Evolutionary conservation across 1,139 yeast genomes (phyloP).

Genomic region (Geotrichum aggregatum): DNA sequence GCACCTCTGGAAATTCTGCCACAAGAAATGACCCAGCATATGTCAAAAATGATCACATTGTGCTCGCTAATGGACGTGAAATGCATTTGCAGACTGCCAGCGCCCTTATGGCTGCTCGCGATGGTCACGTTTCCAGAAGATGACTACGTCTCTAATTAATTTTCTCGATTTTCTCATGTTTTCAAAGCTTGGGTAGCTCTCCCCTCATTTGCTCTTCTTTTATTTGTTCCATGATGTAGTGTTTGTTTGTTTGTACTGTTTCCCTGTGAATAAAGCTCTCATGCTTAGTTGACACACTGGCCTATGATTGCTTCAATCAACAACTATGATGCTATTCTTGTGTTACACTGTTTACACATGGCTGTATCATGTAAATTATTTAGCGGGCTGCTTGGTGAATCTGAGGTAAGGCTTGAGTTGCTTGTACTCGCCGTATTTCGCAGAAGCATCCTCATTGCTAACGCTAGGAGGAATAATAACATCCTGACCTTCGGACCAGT

Average conservation of each 20-base stretch:
- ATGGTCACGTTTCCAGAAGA: background rate
- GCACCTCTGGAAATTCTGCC: too few species aligned
- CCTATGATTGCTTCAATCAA: background rate
- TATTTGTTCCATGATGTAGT: too few species aligned
- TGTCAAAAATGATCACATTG: background rate
- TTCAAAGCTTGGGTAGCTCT: background rate
- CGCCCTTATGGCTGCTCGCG: background rate
- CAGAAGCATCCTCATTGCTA: constrained; percentile 72
- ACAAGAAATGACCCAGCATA: too few species aligned
- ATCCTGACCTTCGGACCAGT: constrained; percentile 70
- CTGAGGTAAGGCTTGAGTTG: constrained; percentile 82
- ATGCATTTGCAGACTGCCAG: background rate
- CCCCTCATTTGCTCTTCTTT: background rate
- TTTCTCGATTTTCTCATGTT: background rate
- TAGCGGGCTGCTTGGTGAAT: constrained; percentile 37
- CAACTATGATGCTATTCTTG: background rate
- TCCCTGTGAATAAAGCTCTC: background rate
- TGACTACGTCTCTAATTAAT: background rate
- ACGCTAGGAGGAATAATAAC: constrained; percentile 86
- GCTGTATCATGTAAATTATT: background rate
- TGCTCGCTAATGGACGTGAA: background rate
- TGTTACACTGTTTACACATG: too few species aligned
- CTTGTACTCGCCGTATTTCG: constrained; percentile 74
- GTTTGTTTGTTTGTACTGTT: too few species aligned
- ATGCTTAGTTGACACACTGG: background rate